Percentiles rank a stretch among this genome's conserved stretches.
These are phyloP conservation scores for Carex cristatella DNA, from an alignment of 176 grass and related monocot genomes.

Conservation along the genomic window DNA sequence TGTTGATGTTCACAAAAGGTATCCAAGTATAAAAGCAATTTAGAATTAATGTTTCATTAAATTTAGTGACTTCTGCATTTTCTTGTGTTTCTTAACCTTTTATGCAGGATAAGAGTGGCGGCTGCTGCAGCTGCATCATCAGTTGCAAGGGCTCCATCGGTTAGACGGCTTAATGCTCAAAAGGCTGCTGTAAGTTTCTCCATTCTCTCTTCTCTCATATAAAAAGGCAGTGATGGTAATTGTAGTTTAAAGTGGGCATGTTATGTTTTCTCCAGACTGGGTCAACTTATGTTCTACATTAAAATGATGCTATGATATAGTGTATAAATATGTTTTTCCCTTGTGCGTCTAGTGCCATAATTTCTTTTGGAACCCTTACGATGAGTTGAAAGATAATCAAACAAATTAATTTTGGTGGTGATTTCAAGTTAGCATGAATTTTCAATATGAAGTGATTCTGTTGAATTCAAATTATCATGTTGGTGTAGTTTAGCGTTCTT, in stretches of 20 bases:
- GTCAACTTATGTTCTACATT: no score
- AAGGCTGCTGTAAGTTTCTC: constrained; percentile 64
- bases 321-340: no score
- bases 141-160: constrained; percentile 89
- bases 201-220: constrained; percentile 16
- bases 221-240: not conserved
- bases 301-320: no score
- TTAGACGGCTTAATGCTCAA: constrained; percentile 76
- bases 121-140: constrained; percentile 89
- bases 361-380: no score
- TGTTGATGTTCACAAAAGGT: constrained; percentile 99
- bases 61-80: not conserved
- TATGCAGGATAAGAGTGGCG: constrained; percentile 78
- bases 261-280: not conserved
- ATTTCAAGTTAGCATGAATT: not conserved
- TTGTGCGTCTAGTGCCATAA: no score
- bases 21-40: constrained; percentile 3
- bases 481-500: not conserved
- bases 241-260: not conserved
- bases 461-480: not conserved
- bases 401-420: not conserved
- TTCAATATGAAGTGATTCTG: not conserved
- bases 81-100: constrained; percentile 3
- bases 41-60: not conserved
- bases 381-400: not conserved